Evolutionary conservation across 2,329 filamentous ascomycete species (phyloP), one percentile per base, ranked within the genome.

Genomic region (Drechslera avenae): DNA sequence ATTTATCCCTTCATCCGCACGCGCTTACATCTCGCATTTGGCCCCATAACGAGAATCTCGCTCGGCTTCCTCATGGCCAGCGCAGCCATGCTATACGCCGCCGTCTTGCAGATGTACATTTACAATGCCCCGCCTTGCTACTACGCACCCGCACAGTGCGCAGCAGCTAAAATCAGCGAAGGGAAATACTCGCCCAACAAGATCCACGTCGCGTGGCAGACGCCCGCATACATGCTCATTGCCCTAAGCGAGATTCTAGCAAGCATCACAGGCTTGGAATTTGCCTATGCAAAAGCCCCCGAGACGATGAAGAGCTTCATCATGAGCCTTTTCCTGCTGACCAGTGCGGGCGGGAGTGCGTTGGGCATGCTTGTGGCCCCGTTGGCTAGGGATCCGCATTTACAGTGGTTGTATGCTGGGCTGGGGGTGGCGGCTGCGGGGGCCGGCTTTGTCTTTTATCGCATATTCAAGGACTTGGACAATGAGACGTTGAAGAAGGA

Each of bases 321-420:
- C 50, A 78, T 78, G 73, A 69, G 79, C 78, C 64, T 86, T n/a
- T 86, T 83, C 62, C 76, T 86, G 49, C 77, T 86, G 54, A 86
- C 83, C 32, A 82, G 76, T 37, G 84, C 83, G 3, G 77, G 83
- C 36, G 83, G 82, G 3, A 79, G 83, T 2, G 82, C 81, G 26
- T 73, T 90, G 17, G 84, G 82, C 2, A 82, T 86, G 59, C 81
- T 85, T 2, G 74, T 89, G 10, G 80, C 83, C 1, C 83, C 86
- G 0, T 73, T 79, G 4, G 81, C 84, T 5, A 80, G 80, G 49
- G 84, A 90, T 66, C 87, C 87, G 17, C 78, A 84, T 58, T 80
- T 88, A 60, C 64, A 86, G 50, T 88, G 85, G 84, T 81, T 89
- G 79, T 88, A 87, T 62, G 76, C 78, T 18, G 82, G 82, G 16